phyloP scores from a whole-genome alignment of 2,329 filamentous ascomycete species.

The Neopestalotiopsis sp. region DNA sequence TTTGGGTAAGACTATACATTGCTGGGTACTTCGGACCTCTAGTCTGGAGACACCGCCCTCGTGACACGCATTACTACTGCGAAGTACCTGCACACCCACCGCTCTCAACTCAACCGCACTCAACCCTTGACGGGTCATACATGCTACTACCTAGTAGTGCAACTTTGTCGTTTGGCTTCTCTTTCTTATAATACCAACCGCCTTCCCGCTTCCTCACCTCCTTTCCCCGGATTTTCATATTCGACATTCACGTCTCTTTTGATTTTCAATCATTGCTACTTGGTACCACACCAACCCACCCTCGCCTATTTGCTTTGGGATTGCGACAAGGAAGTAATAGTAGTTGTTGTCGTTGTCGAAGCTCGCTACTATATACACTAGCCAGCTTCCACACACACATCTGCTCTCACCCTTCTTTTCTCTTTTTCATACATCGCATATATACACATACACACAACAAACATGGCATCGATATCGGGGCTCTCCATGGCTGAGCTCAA shows the following conservation, averaged over 20 bases:
- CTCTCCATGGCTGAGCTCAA: slow-evolving; percentile 65
- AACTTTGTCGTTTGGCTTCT: slow-evolving; percentile 10
- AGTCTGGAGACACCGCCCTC: slow-evolving; percentile 35
- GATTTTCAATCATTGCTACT: neutral
- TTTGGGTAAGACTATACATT: neutral
- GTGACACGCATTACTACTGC: slow-evolving; percentile 32
- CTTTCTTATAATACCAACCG: slow-evolving; percentile 35
- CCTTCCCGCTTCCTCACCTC: slow-evolving; percentile 27
- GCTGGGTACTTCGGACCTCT: slow-evolving; percentile 23
- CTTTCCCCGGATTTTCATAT: slow-evolving; percentile 31
- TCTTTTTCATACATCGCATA: slow-evolving; percentile 23
- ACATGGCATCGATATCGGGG: slow-evolving; percentile 53
- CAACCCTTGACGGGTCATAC: slow-evolving; percentile 21
- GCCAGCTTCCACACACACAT: slow-evolving; percentile 6
- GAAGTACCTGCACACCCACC: slow-evolving; percentile 6
- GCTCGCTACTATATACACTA: slow-evolving; percentile 16
- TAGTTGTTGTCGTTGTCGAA: slow-evolving; percentile 13
- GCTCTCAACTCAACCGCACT: slow-evolving; percentile 16
- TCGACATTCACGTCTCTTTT: slow-evolving; percentile 14
- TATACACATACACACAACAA: slow-evolving; percentile 35
- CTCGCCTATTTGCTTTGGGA: neutral
- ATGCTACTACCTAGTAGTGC: slow-evolving; percentile 23
- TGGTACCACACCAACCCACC: slow-evolving; percentile 14
- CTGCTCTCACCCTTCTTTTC: slow-evolving; percentile 10
- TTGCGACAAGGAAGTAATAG: slow-evolving; percentile 9